phyloP scores from a whole-genome alignment of 1,139 yeast species.

The Hemisphaericaspora xylanilytica region DNA sequence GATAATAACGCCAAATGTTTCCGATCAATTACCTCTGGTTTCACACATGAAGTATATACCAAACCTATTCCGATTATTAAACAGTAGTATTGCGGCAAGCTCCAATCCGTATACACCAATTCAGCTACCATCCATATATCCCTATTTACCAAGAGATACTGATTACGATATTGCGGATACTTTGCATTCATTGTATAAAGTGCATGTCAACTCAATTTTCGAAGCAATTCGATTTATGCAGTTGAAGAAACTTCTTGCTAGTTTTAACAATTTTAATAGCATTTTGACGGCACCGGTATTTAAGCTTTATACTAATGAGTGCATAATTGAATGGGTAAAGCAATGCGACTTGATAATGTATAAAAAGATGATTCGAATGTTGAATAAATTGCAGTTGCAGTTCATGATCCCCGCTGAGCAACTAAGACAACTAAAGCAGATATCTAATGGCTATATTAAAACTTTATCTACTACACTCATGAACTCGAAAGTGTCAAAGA shows the following conservation, averaged over 20 bases:
- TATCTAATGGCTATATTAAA: conserved; percentile 42
- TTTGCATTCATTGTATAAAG: conserved; percentile 56
- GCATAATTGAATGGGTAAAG: conserved; percentile 58
- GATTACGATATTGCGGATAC: conserved; percentile 65
- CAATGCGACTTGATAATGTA: conserved; percentile 66
- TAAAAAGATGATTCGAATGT: conserved; percentile 57
- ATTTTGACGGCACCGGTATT: conserved; percentile 66
- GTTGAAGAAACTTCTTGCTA: conserved; percentile 54
- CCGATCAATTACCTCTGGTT: conserved; percentile 18
- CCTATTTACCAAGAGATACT: conserved; percentile 46
- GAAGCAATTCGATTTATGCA: conserved; percentile 71
- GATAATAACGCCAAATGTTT: conserved; percentile 8
- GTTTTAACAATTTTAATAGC: conserved; percentile 54
- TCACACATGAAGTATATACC: conserved; percentile 35
- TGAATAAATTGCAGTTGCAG: conserved; percentile 67
- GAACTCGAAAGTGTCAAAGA: conserved; percentile 46
- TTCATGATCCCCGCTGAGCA: conserved; percentile 54
- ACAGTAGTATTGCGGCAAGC: conserved; percentile 18
- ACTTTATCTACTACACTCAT: conserved; percentile 35
- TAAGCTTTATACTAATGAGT: conserved; percentile 53
- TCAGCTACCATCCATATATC: conserved; percentile 51
- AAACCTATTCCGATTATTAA: conserved; percentile 32
- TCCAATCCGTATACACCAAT: conserved; percentile 32
- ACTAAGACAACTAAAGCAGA: conserved; percentile 45
- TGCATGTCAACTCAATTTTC: conserved; percentile 61